Conservation (phyloP, 1,284 basidiomycete genomes). For the Exobasidium cylindrosporum region DNA sequence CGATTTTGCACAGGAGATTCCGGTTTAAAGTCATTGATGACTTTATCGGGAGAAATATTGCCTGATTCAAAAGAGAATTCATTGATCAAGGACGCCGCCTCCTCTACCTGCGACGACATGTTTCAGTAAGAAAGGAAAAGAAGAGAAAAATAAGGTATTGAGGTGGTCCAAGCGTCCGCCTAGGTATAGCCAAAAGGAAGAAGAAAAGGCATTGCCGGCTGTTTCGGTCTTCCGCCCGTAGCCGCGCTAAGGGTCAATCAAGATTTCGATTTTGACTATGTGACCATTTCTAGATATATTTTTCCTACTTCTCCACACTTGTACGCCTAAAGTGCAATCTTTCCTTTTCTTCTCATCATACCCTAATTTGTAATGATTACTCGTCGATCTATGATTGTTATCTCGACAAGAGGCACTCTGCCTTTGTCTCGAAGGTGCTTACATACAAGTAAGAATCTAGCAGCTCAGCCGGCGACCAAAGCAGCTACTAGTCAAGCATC, state of each 20-base stretch:
- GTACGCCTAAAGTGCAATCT: too few relatives aligned
- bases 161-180: background rate
- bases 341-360: too few relatives aligned
- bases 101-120: background rate
- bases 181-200: too few relatives aligned
- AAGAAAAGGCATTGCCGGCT: too few relatives aligned
- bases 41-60: background rate
- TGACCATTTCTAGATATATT: too few relatives aligned
- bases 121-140: background rate
- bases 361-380: background rate
- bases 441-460: background rate
- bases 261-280: too few relatives aligned
- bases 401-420: background rate
- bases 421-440: background rate
- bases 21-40: background rate
- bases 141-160: background rate
- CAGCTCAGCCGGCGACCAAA: background rate
- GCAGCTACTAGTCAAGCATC: background rate
- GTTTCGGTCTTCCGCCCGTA: too few relatives aligned
- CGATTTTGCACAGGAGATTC: background rate
- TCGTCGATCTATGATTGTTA: background rate
- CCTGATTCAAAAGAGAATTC: too few relatives aligned
- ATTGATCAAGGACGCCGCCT: background rate
- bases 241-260: too few relatives aligned
- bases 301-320: too few relatives aligned